A percentile compares a stretch with the other conserved stretches of the same genome.
phyloP scores from a whole-genome alignment of 139 green algal genomes.

The Auxenochlorella pyrenoidosa region DNA sequence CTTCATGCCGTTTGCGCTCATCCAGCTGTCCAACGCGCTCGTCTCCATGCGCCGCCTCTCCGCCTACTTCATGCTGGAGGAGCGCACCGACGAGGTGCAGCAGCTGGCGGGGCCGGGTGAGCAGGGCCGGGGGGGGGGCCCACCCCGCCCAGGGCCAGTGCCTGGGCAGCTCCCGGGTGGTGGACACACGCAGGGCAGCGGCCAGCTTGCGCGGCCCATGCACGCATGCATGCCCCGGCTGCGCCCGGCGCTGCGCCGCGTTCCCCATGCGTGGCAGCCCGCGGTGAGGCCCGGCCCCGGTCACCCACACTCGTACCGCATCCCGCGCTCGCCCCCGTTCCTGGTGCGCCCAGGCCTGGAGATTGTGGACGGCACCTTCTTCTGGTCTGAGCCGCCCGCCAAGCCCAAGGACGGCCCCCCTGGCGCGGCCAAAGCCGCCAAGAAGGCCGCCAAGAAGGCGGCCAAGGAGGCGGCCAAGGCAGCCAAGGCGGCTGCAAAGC shows the following conservation, averaged over 20 bases:
- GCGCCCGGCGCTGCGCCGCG: too few species aligned
- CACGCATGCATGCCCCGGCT: too few species aligned
- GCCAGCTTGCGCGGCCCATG: too few species aligned
- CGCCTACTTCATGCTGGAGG: conserved; percentile 63
- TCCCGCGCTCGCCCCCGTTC: neutral
- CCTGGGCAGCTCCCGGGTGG: too few species aligned
- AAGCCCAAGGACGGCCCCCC: conserved; percentile 40
- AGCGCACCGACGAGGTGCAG: conserved; percentile 55
- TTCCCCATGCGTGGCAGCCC: too few species aligned
- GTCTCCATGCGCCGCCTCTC: conserved; percentile 63
- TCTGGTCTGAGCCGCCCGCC: conserved; percentile 53
- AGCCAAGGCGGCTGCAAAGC: neutral
- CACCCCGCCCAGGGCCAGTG: too few species aligned
- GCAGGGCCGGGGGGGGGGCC: too few species aligned
- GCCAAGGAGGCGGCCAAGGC: neutral
- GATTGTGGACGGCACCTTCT: conserved; percentile 52
- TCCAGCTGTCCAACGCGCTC: conserved; percentile 66
- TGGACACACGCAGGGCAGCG: too few species aligned
- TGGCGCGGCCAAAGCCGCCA: neutral
- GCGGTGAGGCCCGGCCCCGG: too few species aligned
- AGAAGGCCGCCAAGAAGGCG: neutral
- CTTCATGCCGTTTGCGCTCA: conserved; percentile 85
- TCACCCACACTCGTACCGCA: too few species aligned
- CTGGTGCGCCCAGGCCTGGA: conserved; percentile 29
- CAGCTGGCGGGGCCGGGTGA: conserved; percentile 21